These are phyloP conservation scores for Cercis canadensis DNA, from an alignment of 306 rosid genomes.

Conservation along the genomic window DNA sequence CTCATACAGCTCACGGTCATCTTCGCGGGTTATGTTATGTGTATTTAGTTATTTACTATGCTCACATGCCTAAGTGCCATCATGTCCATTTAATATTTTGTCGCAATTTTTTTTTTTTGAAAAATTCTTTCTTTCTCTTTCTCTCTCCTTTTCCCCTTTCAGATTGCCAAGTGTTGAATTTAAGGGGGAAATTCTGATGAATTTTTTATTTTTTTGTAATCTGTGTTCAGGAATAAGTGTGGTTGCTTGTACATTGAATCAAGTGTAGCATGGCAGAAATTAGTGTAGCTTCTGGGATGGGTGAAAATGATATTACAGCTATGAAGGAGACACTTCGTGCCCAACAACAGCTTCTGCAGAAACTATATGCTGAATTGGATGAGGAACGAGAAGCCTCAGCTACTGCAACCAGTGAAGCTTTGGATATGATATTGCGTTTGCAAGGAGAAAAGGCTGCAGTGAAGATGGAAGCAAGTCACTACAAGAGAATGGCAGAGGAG, in stretches of 20 bases:
- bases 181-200: not conserved
- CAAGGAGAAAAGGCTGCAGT: constrained; percentile 95
- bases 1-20: not conserved
- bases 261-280: constrained; percentile 50
- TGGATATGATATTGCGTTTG: constrained; percentile 89
- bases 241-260: constrained; percentile 32
- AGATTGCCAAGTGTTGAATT: not conserved
- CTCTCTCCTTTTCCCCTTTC: too few relatives aligned
- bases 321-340: constrained; percentile 75
- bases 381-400: constrained; percentile 94
- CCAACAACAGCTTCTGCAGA: constrained; percentile 83
- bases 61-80: not conserved
- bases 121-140: not conserved
- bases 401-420: constrained; percentile 82
- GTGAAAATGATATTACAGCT: constrained; percentile 61
- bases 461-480: constrained; percentile 93
- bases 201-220: not conserved
- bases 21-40: not conserved
- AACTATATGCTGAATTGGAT: constrained; percentile 76
- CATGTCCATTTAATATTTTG: not conserved
- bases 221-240: constrained; percentile 42
- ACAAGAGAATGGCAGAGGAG: constrained; percentile 92
- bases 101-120: not conserved
- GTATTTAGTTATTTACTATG: constrained; percentile 2
- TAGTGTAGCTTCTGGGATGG: constrained; percentile 38